Base-by-base conservation (phyloP, 805 yeast species). In the Saccharomycopsis fodiens region DNA sequence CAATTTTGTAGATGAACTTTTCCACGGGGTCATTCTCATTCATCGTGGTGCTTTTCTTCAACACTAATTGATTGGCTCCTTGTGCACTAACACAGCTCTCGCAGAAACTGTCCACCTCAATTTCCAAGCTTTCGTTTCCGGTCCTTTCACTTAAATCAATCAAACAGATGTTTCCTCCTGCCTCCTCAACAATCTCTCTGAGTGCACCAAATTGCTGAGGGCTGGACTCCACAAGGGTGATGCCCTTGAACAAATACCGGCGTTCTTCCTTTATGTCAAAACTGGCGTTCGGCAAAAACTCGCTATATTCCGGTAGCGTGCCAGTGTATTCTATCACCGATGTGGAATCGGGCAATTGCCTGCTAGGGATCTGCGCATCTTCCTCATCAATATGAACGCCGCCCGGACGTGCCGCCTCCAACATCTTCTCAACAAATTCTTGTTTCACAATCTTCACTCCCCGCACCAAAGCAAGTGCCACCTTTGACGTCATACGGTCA, bases 391-490 rank as follows among this genome's bases (percentile, higher is more conserved):
- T 19, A 20, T 34, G 17, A 4, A 25, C 40, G 7, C 22, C 22
- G 17, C 10, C 23, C 21, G 10, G n/a, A 20, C 15, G 17, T 3
- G 13, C 21, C 19, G 31, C 32, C 22, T 31, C 36, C 22, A 21
- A 22, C 12, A 38, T 16, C 17, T 3, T 19, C 27, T 2, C 22
- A 10, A 15, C 12, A 3, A 10, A 19, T 7, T 41, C 22, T 21
- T 21, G 16, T n/a, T n/a, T 19, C 2, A 47, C 42, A 3, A 47
- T 36, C n/a, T 29, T 27, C 15, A 47, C 3, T 7, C 34, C 27
- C 23, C 29, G 40, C 10, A 47, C 42, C 35, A 47, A n/a, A 5
- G 48, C 45, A 32, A 44, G 31, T 3, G 48, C 39, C 13, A 44
- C 19, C n/a, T 41, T 44, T 4, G 42, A 22, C 3, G 45, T 35